Evolutionary conservation across 805 yeast species (phyloP).

Genomic region (Schwanniomyces vanrijiae): DNA sequence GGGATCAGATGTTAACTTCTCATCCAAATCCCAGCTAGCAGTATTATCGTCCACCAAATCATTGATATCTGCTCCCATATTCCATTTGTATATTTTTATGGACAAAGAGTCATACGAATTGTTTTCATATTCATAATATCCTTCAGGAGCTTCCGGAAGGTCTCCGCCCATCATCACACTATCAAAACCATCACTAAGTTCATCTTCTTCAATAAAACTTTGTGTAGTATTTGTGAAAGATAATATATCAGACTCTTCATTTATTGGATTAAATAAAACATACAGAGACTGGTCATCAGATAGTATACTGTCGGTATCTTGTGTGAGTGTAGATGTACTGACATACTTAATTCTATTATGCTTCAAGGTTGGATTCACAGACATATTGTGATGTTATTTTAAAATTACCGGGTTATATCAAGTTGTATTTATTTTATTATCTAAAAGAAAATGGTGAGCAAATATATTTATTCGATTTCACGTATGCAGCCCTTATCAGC

Average conservation of each 20-base stretch:
- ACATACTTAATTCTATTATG: conserved; percentile 2
- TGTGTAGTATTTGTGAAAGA: conserved; percentile 22
- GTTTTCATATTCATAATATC: background rate
- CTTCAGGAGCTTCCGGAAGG: background rate
- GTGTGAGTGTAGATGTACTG: background rate
- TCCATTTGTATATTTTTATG: conserved; percentile 5
- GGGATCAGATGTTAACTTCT: conserved; percentile 7
- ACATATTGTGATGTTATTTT: background rate
- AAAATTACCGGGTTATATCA: too few species aligned
- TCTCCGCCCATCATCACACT: conserved; percentile 7
- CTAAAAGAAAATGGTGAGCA: background rate
- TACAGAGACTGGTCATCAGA: conserved; percentile 24
- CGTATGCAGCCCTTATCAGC: background rate
- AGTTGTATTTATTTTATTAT: too few species aligned
- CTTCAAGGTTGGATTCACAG: conserved; percentile 6
- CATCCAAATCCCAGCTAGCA: conserved; percentile 39
- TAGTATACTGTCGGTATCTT: conserved; percentile 16
- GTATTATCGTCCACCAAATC: conserved; percentile 31
- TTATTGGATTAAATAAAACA: conserved; percentile 27
- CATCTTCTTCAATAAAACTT: conserved; percentile 3
- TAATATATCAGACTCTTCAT: conserved; percentile 25
- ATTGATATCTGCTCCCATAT: conserved; percentile 7
- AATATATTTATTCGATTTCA: background rate
- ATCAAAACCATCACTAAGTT: conserved; percentile 4
- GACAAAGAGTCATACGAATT: conserved; percentile 1